Evolutionary conservation across 352 stramenopile genomes (phyloP).

Genomic region (Globisporangium abappressorium): DNA sequence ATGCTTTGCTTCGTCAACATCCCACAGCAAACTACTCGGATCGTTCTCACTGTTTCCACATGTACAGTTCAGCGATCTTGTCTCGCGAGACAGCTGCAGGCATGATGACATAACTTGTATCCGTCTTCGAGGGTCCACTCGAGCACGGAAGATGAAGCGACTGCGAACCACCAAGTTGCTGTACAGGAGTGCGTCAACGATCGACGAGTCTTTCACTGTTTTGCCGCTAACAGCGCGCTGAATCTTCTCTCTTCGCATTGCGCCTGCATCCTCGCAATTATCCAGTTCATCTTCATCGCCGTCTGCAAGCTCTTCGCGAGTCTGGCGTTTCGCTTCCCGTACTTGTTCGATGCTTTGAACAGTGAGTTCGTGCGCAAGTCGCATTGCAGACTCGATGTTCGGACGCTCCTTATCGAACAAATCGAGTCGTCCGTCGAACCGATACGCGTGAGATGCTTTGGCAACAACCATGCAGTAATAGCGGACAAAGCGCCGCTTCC

Average conservation of each 20-base stretch:
- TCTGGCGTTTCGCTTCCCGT: slow-evolving; percentile 43
- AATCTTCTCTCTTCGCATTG: slow-evolving; percentile 20
- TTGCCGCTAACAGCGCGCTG: slow-evolving; percentile 15
- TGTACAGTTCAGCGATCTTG: slow-evolving; percentile 61
- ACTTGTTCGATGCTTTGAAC: slow-evolving; percentile 71
- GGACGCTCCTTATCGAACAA: slow-evolving; percentile 78
- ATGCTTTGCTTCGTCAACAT: slow-evolving; percentile 75
- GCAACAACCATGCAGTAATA: slow-evolving; percentile 82
- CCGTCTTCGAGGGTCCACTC: slow-evolving; percentile 64
- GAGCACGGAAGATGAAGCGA: slow-evolving; percentile 77
- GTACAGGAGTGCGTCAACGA: slow-evolving; percentile 77
- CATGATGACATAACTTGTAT: slow-evolving; percentile 69
- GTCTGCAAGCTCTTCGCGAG: slow-evolving; percentile 35
- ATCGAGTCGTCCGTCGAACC: slow-evolving; percentile 63
- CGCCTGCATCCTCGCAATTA: slow-evolving; percentile 17
- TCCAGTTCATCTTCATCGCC: slow-evolving; percentile 21
- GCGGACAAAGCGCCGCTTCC: slow-evolving; percentile 83
- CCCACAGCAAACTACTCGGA: slow-evolving; percentile 54
- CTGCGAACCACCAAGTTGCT: slow-evolving; percentile 76
- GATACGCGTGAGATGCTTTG: slow-evolving; percentile 70
- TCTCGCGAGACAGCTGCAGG: slow-evolving; percentile 68
- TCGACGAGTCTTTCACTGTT: slow-evolving; percentile 50
- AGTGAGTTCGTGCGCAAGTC: slow-evolving; percentile 67
- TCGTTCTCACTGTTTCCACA: slow-evolving; percentile 79
- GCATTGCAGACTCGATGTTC: slow-evolving; percentile 83